These are phyloP conservation scores for Hyphopichia homilentoma DNA, from an alignment of 805 yeast genomes.

Conservation along the genomic window DNA sequence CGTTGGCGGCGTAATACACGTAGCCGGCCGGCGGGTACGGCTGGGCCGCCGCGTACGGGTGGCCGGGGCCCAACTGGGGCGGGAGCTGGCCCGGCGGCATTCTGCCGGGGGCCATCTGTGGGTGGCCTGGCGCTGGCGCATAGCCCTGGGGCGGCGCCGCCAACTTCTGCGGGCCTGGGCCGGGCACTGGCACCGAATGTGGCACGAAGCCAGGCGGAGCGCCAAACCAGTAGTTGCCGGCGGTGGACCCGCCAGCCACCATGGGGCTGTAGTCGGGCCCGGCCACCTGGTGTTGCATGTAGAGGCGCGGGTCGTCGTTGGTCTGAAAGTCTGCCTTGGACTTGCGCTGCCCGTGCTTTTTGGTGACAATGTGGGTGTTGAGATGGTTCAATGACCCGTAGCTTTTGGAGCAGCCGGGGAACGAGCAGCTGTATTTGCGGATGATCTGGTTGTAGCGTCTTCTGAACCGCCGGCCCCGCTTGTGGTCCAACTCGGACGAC, in stretches of 20 bases:
- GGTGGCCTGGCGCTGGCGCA: not conserved
- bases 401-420: conserved; percentile 38
- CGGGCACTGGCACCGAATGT: not conserved
- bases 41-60: not conserved
- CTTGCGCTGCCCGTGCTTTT: conserved; percentile 42
- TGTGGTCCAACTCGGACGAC: conserved; percentile 11
- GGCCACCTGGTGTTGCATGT: not conserved
- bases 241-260: conserved; percentile 7
- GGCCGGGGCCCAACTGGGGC: not conserved
- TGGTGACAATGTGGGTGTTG: conserved; percentile 43
- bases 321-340: conserved; percentile 37
- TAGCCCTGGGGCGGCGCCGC: not conserved
- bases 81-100: conserved; percentile 1
- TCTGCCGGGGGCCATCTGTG: too few relatives aligned
- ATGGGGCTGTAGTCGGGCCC: not conserved
- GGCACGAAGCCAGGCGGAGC: conserved; percentile 5
- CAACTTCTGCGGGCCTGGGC: not conserved
- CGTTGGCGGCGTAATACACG: too few relatives aligned
- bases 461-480: conserved; percentile 31
- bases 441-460: conserved; percentile 35
- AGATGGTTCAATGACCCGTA: conserved; percentile 42
- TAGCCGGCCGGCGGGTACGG: too few relatives aligned
- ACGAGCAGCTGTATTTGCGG: conserved; percentile 31
- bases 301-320: conserved; percentile 11
- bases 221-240: conserved; percentile 16